phyloP scores from a whole-genome alignment of 345 rosid genomes.

The Gossypium sturtianum region DNA sequence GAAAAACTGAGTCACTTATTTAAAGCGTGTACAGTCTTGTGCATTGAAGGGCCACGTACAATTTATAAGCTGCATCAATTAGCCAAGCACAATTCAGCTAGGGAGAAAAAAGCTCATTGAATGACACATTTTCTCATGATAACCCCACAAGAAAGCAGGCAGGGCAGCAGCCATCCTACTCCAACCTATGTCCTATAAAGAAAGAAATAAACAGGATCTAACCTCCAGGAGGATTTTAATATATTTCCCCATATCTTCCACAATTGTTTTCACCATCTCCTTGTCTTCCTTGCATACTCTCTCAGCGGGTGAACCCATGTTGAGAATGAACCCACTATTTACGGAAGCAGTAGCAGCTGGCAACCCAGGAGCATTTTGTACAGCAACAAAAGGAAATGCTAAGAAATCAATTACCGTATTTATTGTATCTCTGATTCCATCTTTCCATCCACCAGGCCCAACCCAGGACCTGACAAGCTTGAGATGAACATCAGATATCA shows the following conservation, averaged over 20 bases:
- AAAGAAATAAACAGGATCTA: constrained; percentile 13
- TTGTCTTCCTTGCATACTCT: constrained; percentile 75
- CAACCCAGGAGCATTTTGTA: constrained; percentile 72
- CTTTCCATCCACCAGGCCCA: constrained; percentile 90
- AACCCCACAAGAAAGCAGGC: neutral
- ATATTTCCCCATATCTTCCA: constrained; percentile 89
- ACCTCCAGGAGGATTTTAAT: constrained; percentile 81
- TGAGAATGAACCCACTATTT: constrained; percentile 89
- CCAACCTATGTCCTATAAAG: neutral
- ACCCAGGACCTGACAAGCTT: constrained; percentile 80
- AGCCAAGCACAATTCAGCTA: neutral
- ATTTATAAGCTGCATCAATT: neutral
- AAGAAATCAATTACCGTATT: constrained; percentile 74
- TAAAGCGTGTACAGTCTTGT: neutral
- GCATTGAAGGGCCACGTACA: neutral
- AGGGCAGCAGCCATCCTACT: neutral
- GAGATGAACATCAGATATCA: constrained; percentile 72
- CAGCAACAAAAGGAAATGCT: constrained; percentile 89
- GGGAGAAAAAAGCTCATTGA: neutral
- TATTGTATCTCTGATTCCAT: constrained; percentile 72
- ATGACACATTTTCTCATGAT: neutral
- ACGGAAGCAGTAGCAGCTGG: constrained; percentile 84
- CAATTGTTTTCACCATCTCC: constrained; percentile 64
- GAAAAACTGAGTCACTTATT: neutral
- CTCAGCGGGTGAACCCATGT: constrained; percentile 75